Conservation (phyloP, 202 grass and related monocot species). For the Bolboschoenoplectus hybrid region DNA sequence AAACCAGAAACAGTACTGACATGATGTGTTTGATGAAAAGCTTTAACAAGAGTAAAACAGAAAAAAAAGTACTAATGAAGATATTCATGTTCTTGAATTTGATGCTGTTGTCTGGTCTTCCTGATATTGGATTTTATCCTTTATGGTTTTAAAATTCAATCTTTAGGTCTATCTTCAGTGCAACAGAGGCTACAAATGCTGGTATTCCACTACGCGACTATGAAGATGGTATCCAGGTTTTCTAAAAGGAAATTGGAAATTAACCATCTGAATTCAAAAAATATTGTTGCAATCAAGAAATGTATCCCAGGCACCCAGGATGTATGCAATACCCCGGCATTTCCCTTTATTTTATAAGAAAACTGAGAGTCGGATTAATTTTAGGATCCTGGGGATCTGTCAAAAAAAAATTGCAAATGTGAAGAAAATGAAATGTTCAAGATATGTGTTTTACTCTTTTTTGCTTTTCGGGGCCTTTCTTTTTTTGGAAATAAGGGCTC, state of each 20-base stretch:
- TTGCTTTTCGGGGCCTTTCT: background rate
- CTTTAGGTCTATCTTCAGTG: constrained; percentile 75
- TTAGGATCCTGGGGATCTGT: background rate
- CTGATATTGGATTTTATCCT: background rate
- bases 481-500: background rate
- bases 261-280: constrained; percentile 3
- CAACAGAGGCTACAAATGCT: constrained; percentile 71
- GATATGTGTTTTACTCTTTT: background rate
- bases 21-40: background rate
- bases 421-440: background rate
- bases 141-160: constrained; percentile 27
- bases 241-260: constrained; percentile 15
- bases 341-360: background rate
- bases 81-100: constrained; percentile 24
- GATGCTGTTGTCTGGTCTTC: constrained; percentile 9
- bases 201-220: constrained; percentile 57
- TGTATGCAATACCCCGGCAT: constrained; percentile 2
- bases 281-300: background rate
- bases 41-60: background rate
- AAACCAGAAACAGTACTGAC: background rate
- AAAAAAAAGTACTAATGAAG: background rate
- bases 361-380: background rate
- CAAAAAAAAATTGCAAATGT: background rate
- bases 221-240: constrained; percentile 54
- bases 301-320: background rate